Evolutionary conservation across 768 basidiomycete genomes (phyloP).

Genomic region (Tylopilus vinaceipallidus): DNA sequence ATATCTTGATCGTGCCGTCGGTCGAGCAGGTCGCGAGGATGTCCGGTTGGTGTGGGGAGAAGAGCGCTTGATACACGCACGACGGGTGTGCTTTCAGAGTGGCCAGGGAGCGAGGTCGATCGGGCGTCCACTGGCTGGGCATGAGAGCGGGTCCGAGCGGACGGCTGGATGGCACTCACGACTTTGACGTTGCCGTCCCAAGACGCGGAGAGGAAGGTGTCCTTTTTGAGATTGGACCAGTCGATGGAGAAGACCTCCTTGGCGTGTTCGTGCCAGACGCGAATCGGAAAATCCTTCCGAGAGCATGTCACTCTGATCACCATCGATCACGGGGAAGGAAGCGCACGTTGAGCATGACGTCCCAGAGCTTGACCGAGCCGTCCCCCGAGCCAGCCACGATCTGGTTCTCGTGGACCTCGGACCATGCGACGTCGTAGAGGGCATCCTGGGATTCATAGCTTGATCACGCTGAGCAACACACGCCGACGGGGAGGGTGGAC

Average conservation of each 20-base stretch:
- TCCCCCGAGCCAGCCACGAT: constrained; percentile 87
- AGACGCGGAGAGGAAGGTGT: constrained; percentile 79
- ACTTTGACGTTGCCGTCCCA: constrained; percentile 93
- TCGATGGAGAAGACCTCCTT: constrained; percentile 92
- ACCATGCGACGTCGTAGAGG: constrained; percentile 91
- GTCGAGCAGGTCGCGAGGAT: constrained; percentile 80
- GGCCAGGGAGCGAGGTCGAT: constrained; percentile 70
- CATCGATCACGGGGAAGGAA: constrained; percentile 6
- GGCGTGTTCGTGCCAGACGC: constrained; percentile 92
- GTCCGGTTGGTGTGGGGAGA: constrained; percentile 89
- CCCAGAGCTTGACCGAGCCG: constrained; percentile 89
- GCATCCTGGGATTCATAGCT: constrained; percentile 92
- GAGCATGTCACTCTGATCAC: constrained; percentile 33
- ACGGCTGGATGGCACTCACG: constrained; percentile 44
- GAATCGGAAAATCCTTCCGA: constrained; percentile 80
- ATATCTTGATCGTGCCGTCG: constrained; percentile 82
- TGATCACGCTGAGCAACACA: constrained; percentile 6
- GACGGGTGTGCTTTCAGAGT: constrained; percentile 82
- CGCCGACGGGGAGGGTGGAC: not conserved
- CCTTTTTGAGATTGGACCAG: constrained; percentile 93
- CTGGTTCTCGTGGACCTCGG: constrained; percentile 93
- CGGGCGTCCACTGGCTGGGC: constrained; percentile 75
- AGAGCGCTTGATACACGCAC: constrained; percentile 88
- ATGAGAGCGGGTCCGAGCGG: not conserved
- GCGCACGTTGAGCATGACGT: constrained; percentile 75